phyloP scores from a whole-genome alignment of 2,329 filamentous ascomycete species.

The Pestalotiopsis sp. region DNA sequence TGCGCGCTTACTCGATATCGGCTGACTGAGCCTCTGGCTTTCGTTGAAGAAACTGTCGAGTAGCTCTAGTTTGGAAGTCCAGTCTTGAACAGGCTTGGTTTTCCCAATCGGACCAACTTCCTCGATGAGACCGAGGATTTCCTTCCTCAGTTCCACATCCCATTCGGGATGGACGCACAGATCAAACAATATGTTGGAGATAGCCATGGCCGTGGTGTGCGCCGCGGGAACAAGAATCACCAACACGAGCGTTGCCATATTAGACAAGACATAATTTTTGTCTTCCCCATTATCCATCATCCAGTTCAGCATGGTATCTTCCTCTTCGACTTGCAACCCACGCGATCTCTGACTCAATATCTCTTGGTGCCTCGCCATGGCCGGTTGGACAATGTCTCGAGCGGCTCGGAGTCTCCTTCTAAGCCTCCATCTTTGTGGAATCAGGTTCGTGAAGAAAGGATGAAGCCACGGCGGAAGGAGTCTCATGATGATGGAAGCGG shows the following conservation, averaged over 20 bases:
- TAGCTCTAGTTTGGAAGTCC: constrained; percentile 5
- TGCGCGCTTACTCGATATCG: constrained; percentile 9
- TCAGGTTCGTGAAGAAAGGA: constrained; percentile 7
- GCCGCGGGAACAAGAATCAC: constrained; percentile 11
- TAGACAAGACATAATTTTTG: constrained; percentile 3
- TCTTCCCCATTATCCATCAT: constrained; percentile 8
- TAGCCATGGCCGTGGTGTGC: constrained; percentile 12
- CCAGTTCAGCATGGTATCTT: constrained; percentile 7
- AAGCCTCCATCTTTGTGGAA: constrained; percentile 11
- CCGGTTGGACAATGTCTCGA: neutral
- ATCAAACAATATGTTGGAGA: constrained; percentile 10
- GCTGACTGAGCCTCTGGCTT: constrained; percentile 11
- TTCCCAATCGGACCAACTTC: neutral
- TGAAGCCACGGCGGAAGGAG: constrained; percentile 8
- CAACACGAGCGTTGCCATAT: neutral
- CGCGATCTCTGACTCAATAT: neutral
- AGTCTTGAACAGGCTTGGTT: neutral
- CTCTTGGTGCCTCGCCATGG: constrained; percentile 1
- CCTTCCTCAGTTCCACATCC: neutral
- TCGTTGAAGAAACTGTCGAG: constrained; percentile 15
- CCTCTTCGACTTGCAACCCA: neutral
- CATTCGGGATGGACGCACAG: constrained; percentile 7
- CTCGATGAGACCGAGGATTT: neutral
- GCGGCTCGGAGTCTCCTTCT: neutral
- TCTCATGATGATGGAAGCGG: constrained; percentile 11